Percentiles rank a stretch among this genome's conserved stretches.
phyloP scores from a whole-genome alignment of 2,329 filamentous ascomycete species.

The Sclerotinia minor region DNA sequence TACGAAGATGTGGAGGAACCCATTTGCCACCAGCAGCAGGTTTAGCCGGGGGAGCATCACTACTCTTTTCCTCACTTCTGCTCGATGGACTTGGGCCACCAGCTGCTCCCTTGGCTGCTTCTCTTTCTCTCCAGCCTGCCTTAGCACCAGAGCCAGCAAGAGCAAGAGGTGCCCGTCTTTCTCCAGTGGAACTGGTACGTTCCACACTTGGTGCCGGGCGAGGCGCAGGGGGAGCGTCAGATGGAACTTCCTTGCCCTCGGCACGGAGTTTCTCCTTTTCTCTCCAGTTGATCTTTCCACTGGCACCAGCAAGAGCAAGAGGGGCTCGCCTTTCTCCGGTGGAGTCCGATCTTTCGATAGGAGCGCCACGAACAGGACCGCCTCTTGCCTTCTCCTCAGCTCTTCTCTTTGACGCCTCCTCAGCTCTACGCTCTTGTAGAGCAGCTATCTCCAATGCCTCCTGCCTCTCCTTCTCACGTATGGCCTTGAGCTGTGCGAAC shows the following conservation, averaged over 20 bases:
- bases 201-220: constrained; percentile 41
- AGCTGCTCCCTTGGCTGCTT: constrained; percentile 50
- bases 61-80: background rate
- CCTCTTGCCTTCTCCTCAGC: constrained; percentile 54
- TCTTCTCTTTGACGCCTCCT: constrained; percentile 79
- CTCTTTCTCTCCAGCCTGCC: constrained; percentile 57
- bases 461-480: constrained; percentile 66
- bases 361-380: constrained; percentile 44
- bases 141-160: constrained; percentile 45
- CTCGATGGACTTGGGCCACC: constrained; percentile 30
- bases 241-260: constrained; percentile 35
- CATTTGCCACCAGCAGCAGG: constrained; percentile 59
- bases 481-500: constrained; percentile 65
- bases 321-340: constrained; percentile 57
- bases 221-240: constrained; percentile 37
- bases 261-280: constrained; percentile 61
- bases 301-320: constrained; percentile 57
- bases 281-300: constrained; percentile 56
- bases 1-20: constrained; percentile 52
- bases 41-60: constrained; percentile 38
- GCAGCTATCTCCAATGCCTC: constrained; percentile 65
- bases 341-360: constrained; percentile 53
- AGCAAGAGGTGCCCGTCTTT: constrained; percentile 43
- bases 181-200: constrained; percentile 44
- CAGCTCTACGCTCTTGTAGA: constrained; percentile 78